Percentiles rank a stretch among this genome's conserved stretches.
Evolutionary conservation across 768 basidiomycete genomes (phyloP).

Genomic region (Hericium alpestre): DNA sequence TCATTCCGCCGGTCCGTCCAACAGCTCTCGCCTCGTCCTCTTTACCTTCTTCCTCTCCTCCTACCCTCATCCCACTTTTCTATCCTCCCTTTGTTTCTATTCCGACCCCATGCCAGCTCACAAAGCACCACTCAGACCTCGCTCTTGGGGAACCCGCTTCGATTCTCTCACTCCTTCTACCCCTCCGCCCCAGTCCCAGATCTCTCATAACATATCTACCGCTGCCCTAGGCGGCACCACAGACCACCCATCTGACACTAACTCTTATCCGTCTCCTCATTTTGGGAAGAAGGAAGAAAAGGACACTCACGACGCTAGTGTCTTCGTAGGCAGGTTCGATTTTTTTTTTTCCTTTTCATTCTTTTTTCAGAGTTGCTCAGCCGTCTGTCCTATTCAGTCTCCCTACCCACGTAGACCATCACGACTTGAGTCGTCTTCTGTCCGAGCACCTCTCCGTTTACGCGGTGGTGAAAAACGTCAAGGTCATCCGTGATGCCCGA

Average conservation of each 20-base stretch:
- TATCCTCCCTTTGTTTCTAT: not conserved
- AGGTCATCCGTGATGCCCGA: slow-evolving; percentile 63
- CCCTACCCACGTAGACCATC: slow-evolving; percentile 56
- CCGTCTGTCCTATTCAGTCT: slow-evolving; percentile 32
- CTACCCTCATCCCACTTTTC: not conserved
- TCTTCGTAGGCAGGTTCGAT: slow-evolving; percentile 74
- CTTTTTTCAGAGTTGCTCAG: slow-evolving; percentile 1
- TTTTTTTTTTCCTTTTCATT: not conserved
- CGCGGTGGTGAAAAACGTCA: slow-evolving; percentile 54
- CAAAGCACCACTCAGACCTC: slow-evolving; percentile 28
- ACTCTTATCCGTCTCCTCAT: not conserved
- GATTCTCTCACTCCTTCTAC: slow-evolving; percentile 47
- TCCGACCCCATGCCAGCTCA: slow-evolving; percentile 28
- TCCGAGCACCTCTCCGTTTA: slow-evolving; percentile 58
- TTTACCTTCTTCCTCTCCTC: not conserved
- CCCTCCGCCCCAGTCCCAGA: slow-evolving; percentile 29
- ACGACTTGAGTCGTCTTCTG: slow-evolving; percentile 50
- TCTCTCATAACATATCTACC: slow-evolving; percentile 6
- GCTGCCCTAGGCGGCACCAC: slow-evolving; percentile 3
- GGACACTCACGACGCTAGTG: slow-evolving; percentile 63
- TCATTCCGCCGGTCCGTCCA: not conserved
- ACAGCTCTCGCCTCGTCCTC: not conserved
- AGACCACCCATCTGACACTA: slow-evolving; percentile 14
- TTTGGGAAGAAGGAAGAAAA: slow-evolving; percentile 22
- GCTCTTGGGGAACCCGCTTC: slow-evolving; percentile 66